Percentiles rank a stretch among this genome's conserved stretches.
phyloP scores from a whole-genome alignment of 2,329 filamentous ascomycete genomes.

The Torrubiella hemipterigena region DNA sequence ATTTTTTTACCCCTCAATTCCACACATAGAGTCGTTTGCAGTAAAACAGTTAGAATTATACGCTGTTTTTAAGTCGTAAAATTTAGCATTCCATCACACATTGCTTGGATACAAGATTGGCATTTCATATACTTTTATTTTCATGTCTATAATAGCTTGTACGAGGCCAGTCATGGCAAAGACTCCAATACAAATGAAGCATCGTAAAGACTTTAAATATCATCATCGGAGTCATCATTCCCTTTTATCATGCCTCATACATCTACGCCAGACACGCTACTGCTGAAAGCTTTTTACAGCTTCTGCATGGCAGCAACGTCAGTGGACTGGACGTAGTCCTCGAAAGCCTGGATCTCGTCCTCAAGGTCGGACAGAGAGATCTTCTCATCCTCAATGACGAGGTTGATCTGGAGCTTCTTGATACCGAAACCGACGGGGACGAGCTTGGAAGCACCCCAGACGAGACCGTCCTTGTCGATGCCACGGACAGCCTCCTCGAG shows the following conservation, averaged over 20 bases:
- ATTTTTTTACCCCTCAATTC: neutral
- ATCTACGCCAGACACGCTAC: constrained; percentile 11
- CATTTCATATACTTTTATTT: constrained; percentile 3
- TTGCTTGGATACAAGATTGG: too few species aligned
- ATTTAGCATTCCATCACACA: neutral
- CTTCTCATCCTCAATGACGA: constrained; percentile 97
- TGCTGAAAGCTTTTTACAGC: constrained; percentile 9
- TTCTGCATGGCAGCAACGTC: constrained; percentile 11
- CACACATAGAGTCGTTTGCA: neutral
- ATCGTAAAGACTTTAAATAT: too few species aligned
- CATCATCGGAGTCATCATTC: constrained; percentile 15
- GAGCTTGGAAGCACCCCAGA: constrained; percentile 88
- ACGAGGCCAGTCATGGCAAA: constrained; percentile 4
- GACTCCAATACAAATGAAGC: constrained; percentile 6
- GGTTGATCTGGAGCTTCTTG: constrained; percentile 98
- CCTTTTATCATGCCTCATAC: constrained; percentile 20
- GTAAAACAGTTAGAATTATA: neutral
- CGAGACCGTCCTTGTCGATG: constrained; percentile 86
- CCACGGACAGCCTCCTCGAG: constrained; percentile 70
- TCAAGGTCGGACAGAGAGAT: constrained; percentile 78
- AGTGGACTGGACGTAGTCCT: constrained; percentile 75
- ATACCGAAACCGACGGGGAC: constrained; percentile 92
- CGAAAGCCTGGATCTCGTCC: constrained; percentile 68
- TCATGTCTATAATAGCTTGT: constrained; percentile 7
- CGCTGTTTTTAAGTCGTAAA: too few species aligned